phyloP scores from a whole-genome alignment of 2,329 filamentous ascomycete genomes.

The Beauveria bassiana region DNA sequence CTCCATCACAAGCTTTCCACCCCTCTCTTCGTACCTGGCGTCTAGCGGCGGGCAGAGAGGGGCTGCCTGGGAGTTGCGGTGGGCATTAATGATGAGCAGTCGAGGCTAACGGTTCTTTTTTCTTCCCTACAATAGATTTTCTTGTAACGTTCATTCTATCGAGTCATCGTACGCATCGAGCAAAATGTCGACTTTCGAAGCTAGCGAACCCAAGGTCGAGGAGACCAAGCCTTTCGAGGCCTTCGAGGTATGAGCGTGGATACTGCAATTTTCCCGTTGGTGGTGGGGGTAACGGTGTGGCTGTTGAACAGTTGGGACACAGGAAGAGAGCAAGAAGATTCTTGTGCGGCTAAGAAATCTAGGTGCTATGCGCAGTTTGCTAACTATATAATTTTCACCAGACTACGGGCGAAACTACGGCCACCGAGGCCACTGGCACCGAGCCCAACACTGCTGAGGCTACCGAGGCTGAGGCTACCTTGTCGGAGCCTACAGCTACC shows the following conservation, averaged over 20 bases:
- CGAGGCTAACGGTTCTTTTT: conserved; percentile 2
- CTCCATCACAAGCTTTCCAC: conserved; percentile 5
- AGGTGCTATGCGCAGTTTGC: background rate
- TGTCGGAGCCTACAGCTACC: background rate
- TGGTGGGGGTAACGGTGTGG: background rate
- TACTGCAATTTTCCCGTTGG: conserved; percentile 1
- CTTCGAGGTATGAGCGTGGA: conserved; percentile 20
- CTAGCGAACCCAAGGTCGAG: conserved; percentile 48
- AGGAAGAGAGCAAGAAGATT: background rate
- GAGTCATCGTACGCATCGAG: conserved; percentile 11
- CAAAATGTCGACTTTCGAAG: conserved; percentile 43
- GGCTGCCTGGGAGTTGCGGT: conserved; percentile 11
- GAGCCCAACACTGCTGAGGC: background rate
- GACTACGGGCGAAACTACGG: background rate
- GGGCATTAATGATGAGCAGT: background rate
- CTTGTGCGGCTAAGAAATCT: background rate
- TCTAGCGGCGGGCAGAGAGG: background rate
- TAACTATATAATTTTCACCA: background rate
- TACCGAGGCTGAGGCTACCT: conserved; percentile 16
- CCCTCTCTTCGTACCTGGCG: background rate
- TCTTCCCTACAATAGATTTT: conserved; percentile 2
- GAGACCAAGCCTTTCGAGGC: conserved; percentile 32
- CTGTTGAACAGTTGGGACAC: background rate
- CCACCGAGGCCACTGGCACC: conserved; percentile 9
- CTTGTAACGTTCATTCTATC: background rate